Conservation (phyloP, 2,329 filamentous ascomycete genomes). For the Ceratocystis colombiana region DNA sequence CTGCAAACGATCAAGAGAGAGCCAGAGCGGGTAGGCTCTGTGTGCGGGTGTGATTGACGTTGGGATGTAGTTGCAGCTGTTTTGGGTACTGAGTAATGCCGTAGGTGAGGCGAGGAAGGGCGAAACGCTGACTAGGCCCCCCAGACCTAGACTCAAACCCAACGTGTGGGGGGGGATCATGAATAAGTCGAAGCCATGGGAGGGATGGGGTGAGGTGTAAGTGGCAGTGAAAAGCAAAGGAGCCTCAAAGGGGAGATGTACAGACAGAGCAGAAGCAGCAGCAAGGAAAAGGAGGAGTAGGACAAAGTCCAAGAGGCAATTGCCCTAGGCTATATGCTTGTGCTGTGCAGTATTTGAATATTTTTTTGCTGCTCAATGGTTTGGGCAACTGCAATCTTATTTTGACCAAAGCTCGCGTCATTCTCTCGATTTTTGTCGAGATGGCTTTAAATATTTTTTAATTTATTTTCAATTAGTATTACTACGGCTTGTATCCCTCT, state of each 20-base stretch:
- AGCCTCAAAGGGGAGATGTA: too few species aligned
- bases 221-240: too few species aligned
- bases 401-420: constrained; percentile 12
- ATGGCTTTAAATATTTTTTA: not conserved
- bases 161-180: too few species aligned
- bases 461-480: not conserved
- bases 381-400: constrained; percentile 13
- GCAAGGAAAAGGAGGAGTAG: not conserved
- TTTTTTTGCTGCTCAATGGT: not conserved
- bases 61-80: too few species aligned
- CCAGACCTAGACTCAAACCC: too few species aligned
- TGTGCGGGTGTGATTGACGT: too few species aligned
- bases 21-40: not conserved
- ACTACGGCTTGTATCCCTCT: too few species aligned
- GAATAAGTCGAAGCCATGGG: too few species aligned
- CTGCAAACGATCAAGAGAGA: not conserved
- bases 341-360: not conserved
- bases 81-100: too few species aligned
- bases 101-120: too few species aligned
- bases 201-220: too few species aligned
- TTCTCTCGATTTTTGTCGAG: not conserved
- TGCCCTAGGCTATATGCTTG: not conserved
- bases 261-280: not conserved
- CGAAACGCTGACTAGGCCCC: too few species aligned
- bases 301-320: not conserved